Percentiles rank a stretch among this genome's conserved stretches.
These are phyloP conservation scores for Aspergillus quadricinctus DNA, from an alignment of 2,329 filamentous ascomycete species.

Conservation along the genomic window DNA sequence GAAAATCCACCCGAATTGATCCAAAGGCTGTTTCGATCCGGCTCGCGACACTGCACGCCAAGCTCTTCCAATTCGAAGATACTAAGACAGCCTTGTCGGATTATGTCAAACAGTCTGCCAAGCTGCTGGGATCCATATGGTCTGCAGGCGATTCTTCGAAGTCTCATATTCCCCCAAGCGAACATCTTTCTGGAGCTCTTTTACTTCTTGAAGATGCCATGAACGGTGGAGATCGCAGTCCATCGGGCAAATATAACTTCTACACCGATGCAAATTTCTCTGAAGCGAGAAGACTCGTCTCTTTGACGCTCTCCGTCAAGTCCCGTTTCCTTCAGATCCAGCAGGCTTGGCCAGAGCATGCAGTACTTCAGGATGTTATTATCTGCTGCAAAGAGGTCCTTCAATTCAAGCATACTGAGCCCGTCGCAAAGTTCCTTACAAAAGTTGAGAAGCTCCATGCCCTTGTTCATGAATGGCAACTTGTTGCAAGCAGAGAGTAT, in stretches of 20 bases:
- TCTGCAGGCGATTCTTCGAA: constrained; percentile 19
- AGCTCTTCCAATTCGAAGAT: constrained; percentile 35
- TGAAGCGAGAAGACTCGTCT: constrained; percentile 70
- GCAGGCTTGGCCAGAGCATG: constrained; percentile 63
- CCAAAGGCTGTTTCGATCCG: constrained; percentile 56
- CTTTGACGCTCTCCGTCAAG: constrained; percentile 64
- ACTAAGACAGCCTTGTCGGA: constrained; percentile 26
- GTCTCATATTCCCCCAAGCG: constrained; percentile 37
- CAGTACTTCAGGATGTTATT: constrained; percentile 76
- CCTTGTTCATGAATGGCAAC: constrained; percentile 90
- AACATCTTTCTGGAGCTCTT: constrained; percentile 63
- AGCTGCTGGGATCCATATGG: constrained; percentile 33
- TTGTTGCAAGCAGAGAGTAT: constrained; percentile 78
- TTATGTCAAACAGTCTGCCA: constrained; percentile 33
- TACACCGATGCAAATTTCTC: constrained; percentile 75
- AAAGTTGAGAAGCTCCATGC: constrained; percentile 83
- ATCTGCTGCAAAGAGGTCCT: constrained; percentile 70
- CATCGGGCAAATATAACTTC: constrained; percentile 68
- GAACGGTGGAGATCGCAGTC: constrained; percentile 42
- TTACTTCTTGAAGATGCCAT: constrained; percentile 62
- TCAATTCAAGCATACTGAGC: constrained; percentile 71
- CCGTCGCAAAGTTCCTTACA: constrained; percentile 78
- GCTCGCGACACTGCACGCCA: constrained; percentile 57
- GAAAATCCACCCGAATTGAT: constrained; percentile 29
- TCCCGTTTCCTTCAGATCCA: constrained; percentile 67